Conservation (phyloP, 2,329 filamentous ascomycete genomes). For the Pestalotiopsis sp. region DNA sequence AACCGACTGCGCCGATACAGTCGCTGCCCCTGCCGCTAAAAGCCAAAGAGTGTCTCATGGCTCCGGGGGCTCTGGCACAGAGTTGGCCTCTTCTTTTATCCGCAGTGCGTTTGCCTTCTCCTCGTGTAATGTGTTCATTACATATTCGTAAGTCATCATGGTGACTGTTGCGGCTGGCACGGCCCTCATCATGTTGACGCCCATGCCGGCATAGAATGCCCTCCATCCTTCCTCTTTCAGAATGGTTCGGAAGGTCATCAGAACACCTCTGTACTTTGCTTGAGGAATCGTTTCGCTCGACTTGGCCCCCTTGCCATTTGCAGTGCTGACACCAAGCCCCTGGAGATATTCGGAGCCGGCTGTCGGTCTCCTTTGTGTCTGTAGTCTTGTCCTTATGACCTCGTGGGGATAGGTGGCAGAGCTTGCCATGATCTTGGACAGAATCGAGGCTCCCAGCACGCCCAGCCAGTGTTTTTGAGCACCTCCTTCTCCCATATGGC, state of each 20-base stretch:
- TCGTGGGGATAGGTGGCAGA: conserved; percentile 97
- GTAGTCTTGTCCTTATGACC: conserved; percentile 88
- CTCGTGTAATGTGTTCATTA: conserved; percentile 56
- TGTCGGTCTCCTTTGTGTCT: conserved; percentile 83
- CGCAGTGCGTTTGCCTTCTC: conserved; percentile 41
- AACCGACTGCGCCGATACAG: not conserved
- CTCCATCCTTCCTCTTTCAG: conserved; percentile 91
- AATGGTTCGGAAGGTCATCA: conserved; percentile 83
- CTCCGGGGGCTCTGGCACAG: not conserved
- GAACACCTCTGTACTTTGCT: conserved; percentile 74
- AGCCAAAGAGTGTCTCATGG: not conserved
- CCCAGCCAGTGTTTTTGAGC: conserved; percentile 77
- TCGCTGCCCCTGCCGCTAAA: not conserved
- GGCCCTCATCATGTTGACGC: conserved; percentile 95
- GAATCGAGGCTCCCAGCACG: conserved; percentile 83
- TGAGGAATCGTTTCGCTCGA: conserved; percentile 32
- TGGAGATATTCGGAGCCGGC: conserved; percentile 56
- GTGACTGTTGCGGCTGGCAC: conserved; percentile 96
- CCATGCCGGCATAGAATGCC: conserved; percentile 96
- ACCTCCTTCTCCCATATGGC: conserved; percentile 60
- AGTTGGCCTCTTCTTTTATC: conserved; percentile 24
- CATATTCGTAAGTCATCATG: conserved; percentile 93
- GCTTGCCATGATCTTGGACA: conserved; percentile 93
- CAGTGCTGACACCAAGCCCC: conserved; percentile 47
- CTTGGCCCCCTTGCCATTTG: conserved; percentile 48